These are phyloP conservation scores for Cladosporium austrohemisphaericum DNA, from an alignment of 2,329 filamentous ascomycete genomes.

Conservation along the genomic window DNA sequence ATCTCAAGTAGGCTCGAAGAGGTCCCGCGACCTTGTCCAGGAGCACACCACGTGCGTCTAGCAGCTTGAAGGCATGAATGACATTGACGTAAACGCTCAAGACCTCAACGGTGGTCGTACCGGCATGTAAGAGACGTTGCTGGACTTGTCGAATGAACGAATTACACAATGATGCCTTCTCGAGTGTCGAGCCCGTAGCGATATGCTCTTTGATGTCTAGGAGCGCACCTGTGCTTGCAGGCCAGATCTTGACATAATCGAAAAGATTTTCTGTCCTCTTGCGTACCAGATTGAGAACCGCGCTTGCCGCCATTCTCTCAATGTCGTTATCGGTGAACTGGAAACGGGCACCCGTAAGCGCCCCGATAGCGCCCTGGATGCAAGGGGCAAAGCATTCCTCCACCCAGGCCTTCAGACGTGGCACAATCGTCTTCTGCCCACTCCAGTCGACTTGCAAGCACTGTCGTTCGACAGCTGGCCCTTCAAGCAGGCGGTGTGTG, in stretches of 20 bases:
- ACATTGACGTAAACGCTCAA: constrained; percentile 74
- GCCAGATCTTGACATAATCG: constrained; percentile 75
- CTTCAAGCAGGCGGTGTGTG: constrained; percentile 62
- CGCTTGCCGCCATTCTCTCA: constrained; percentile 67
- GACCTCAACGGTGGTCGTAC: constrained; percentile 71
- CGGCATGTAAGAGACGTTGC: constrained; percentile 67
- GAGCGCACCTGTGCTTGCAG: constrained; percentile 65
- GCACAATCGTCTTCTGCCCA: constrained; percentile 53
- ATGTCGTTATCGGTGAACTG: constrained; percentile 41
- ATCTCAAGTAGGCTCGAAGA: constrained; percentile 71
- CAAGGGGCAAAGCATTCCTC: constrained; percentile 63
- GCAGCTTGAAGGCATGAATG: constrained; percentile 70
- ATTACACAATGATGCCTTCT: constrained; percentile 66
- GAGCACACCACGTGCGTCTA: constrained; percentile 74
- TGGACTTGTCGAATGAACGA: constrained; percentile 65
- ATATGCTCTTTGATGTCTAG: constrained; percentile 66
- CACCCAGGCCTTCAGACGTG: constrained; percentile 63
- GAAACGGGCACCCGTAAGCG: constrained; percentile 22
- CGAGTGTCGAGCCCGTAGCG: constrained; percentile 64
- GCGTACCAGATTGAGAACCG: constrained; percentile 63
- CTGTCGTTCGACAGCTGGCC: constrained; percentile 55
- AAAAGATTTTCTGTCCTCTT: constrained; percentile 70
- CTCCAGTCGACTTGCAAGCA: constrained; percentile 61
- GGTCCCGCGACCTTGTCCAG: constrained; percentile 70
- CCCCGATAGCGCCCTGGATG: constrained; percentile 50